Percentiles rank a stretch among this genome's conserved stretches.
Conservation (phyloP, 192 early-diverging fungal genomes). For the Haplosporangium gracile region DNA sequence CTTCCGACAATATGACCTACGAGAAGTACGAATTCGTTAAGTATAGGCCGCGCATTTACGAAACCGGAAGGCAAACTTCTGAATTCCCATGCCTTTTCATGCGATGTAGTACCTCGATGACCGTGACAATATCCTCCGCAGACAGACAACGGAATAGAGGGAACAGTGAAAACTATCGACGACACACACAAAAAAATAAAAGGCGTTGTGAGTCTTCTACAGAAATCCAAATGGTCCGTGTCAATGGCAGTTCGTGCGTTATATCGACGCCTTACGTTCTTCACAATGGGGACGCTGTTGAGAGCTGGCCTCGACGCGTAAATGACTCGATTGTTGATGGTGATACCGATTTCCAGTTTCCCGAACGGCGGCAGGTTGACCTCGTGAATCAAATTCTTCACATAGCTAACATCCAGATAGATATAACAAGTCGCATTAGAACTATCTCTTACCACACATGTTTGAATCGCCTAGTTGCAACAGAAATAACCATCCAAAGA, state of each 20-base stretch:
- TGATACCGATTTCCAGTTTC: slow-evolving; percentile 79
- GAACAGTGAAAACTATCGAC: slow-evolving; percentile 77
- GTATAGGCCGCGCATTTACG: background rate
- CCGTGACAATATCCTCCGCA: slow-evolving; percentile 69
- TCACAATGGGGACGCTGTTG: slow-evolving; percentile 78
- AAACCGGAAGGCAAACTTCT: background rate
- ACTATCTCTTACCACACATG: background rate
- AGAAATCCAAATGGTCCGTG: too few relatives aligned
- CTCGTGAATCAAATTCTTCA: slow-evolving; percentile 79
- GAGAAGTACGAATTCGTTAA: background rate
- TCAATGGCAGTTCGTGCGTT: background rate
- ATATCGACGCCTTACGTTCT: slow-evolving; percentile 69
- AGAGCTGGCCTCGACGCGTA: slow-evolving; percentile 80
- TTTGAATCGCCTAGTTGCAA: background rate
- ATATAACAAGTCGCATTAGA: background rate
- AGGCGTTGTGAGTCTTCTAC: background rate
- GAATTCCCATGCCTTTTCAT: background rate
- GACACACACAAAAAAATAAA: background rate
- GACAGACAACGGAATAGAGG: slow-evolving; percentile 81
- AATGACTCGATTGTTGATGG: slow-evolving; percentile 71
- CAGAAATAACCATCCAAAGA: background rate
- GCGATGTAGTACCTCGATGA: slow-evolving; percentile 72
- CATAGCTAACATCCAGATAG: slow-evolving; percentile 45
- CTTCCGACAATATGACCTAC: slow-evolving; percentile 72
- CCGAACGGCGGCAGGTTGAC: slow-evolving; percentile 84